Conservation (phyloP, 306 rosid species). For the Prinsepia uniflora region DNA sequence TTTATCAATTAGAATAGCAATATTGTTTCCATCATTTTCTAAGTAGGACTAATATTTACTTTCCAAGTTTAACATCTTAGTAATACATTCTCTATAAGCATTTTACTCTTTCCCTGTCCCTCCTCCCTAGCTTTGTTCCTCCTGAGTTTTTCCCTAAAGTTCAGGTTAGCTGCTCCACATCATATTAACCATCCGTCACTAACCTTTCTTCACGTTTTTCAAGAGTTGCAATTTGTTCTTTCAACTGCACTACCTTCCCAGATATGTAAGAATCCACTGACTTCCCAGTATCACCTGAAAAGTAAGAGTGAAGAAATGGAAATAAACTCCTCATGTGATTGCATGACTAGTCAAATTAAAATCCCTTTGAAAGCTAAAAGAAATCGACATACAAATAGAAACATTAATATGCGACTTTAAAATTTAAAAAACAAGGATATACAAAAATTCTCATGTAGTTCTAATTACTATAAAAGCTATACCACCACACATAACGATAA, state of each 20-base stretch:
- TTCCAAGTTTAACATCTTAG: too few relatives aligned
- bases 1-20: too few relatives aligned
- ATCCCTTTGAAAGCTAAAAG: not conserved
- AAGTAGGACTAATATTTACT: too few relatives aligned
- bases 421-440: not conserved
- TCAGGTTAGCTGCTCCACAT: not conserved
- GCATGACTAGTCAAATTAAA: not conserved
- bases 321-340: not conserved
- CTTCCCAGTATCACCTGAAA: conserved; percentile 78
- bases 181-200: conserved; percentile 11
- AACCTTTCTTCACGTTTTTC: conserved; percentile 97
- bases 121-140: too few relatives aligned
- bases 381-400: not conserved
- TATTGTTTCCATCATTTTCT: too few relatives aligned
- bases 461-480: not conserved
- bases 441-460: not conserved
- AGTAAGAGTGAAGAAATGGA: conserved; percentile 10
- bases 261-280: conserved; percentile 83
- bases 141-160: too few relatives aligned
- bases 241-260: conserved; percentile 70
- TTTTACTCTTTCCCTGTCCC: too few relatives aligned
- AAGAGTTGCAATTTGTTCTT: conserved; percentile 88
- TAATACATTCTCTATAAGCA: too few relatives aligned
- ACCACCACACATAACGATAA: too few relatives aligned
- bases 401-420: not conserved